Evolutionary conservation across 2,329 filamentous ascomycete species (phyloP).

Genomic region (Fusarium sp.): DNA sequence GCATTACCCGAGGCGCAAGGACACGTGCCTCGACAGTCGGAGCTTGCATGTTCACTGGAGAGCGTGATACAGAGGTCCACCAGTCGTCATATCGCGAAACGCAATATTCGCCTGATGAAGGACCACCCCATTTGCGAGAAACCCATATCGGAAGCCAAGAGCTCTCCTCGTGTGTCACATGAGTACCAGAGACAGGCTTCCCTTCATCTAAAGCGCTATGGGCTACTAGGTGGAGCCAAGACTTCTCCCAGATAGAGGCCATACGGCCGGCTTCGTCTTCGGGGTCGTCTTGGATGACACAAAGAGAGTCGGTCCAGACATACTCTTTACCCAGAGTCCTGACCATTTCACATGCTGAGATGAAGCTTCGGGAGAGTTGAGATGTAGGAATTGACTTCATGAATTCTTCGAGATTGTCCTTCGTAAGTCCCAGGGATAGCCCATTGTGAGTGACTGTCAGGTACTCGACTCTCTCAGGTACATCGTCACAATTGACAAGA

Average conservation of each 20-base stretch:
- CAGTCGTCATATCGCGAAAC: neutral
- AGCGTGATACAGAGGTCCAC: neutral
- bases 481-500: neutral
- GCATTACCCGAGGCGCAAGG: neutral
- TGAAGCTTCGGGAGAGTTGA: neutral
- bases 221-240: neutral
- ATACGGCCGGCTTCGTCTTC: neutral
- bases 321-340: neutral
- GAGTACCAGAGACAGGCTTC: neutral
- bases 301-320: neutral
- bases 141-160: neutral
- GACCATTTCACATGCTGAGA: neutral
- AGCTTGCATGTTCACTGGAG: neutral
- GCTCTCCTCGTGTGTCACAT: accelerated
- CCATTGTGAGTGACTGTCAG: neutral
- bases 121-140: neutral
- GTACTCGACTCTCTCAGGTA: neutral
- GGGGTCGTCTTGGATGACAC: neutral
- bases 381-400: neutral
- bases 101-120: neutral
- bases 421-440: neutral
- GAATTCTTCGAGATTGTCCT: neutral
- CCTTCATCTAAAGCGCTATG: neutral
- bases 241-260: neutral
- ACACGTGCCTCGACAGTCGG: neutral